phyloP scores from a whole-genome alignment of 208 protist species.

The Trichomonas vaginalis region DNA sequence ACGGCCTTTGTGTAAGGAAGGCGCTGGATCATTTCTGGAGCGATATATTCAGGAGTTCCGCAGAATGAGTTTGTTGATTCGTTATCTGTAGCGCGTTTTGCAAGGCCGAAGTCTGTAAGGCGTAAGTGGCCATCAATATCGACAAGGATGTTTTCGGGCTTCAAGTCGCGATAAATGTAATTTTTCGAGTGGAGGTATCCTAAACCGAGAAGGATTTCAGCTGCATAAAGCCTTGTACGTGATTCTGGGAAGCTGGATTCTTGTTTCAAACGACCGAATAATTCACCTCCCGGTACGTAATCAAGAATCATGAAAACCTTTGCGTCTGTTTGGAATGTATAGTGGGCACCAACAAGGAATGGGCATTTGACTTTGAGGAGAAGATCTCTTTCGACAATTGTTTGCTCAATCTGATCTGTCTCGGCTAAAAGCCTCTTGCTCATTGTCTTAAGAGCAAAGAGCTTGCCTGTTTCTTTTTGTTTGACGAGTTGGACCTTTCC shows the following conservation, averaged over 20 bases:
- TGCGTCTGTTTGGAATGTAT: constrained; percentile 34
- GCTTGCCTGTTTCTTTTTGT: background rate
- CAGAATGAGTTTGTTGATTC: constrained; percentile 37
- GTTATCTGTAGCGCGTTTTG: background rate
- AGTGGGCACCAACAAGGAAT: constrained; percentile 32
- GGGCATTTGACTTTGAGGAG: background rate
- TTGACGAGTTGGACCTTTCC: background rate
- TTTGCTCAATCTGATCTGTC: background rate
- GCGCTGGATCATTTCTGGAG: constrained; percentile 45
- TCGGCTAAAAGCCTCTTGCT: background rate
- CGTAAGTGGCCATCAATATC: constrained; percentile 57
- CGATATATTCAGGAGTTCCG: constrained; percentile 54
- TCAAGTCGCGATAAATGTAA: constrained; percentile 49
- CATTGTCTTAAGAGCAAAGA: background rate
- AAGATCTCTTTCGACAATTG: background rate
- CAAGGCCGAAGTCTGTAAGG: constrained; percentile 67
- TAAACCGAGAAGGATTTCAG: constrained; percentile 38
- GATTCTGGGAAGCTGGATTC: constrained; percentile 4
- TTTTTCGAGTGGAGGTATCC: constrained; percentile 37
- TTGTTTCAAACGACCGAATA: constrained; percentile 40
- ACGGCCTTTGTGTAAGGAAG: constrained; percentile 46
- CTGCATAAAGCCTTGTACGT: constrained; percentile 21
- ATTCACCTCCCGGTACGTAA: constrained; percentile 43
- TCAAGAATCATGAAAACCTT: constrained; percentile 45
- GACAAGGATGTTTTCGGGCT: constrained; percentile 42